A percentile compares a stretch with the other conserved stretches of the same genome.
These are phyloP conservation scores for Corymbia maculata DNA, from an alignment of 345 rosid species.

Conservation along the genomic window DNA sequence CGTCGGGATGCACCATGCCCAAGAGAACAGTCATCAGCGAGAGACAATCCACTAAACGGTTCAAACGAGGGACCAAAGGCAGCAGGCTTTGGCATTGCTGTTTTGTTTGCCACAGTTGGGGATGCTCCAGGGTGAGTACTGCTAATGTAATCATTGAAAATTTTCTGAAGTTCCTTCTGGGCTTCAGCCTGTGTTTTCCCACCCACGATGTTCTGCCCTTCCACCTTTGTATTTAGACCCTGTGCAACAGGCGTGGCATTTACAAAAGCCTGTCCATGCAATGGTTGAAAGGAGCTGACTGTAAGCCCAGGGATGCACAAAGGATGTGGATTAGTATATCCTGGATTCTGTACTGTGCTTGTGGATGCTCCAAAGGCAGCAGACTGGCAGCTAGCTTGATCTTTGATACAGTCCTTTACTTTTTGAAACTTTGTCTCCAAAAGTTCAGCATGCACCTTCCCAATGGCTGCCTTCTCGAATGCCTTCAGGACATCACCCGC, in stretches of 20 bases:
- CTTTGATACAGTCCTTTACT: neutral
- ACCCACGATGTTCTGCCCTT: neutral
- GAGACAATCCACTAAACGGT: conserved; percentile 46
- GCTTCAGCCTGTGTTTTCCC: neutral
- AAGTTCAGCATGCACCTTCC: neutral
- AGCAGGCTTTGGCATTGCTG: neutral
- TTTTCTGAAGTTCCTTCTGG: neutral
- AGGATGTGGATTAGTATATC: neutral
- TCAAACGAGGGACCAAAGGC: neutral
- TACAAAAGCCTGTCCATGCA: neutral
- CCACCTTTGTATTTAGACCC: neutral
- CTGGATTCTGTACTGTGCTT: neutral
- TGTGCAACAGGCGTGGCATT: neutral
- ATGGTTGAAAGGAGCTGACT: neutral
- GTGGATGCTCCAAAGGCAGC: neutral
- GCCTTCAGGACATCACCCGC: neutral
- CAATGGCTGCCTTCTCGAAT: neutral
- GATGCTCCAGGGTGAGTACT: neutral
- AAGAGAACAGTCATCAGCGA: conserved; percentile 1
- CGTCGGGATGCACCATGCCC: neutral
- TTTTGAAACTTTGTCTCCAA: neutral
- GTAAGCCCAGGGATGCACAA: neutral
- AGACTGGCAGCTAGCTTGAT: neutral
- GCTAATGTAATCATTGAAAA: neutral
- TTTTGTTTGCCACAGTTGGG: neutral